Evolutionary conservation across 495 filamentous ascomycete species (phyloP), one percentile per base, ranked within the genome.

Genomic region (Bacidia rubella): DNA sequence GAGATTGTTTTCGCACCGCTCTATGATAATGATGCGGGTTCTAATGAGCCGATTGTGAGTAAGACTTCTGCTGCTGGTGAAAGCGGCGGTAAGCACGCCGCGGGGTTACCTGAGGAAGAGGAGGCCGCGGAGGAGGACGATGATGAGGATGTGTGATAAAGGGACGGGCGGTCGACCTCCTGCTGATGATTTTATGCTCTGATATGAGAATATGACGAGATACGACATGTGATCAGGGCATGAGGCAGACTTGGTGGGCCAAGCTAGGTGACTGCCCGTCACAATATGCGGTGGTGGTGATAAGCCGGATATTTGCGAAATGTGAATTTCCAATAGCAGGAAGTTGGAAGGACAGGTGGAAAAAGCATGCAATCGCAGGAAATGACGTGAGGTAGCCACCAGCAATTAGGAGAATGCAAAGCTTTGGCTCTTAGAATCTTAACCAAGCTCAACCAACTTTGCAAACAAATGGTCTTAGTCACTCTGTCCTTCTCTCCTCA

Each of bases 1-100:
- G 76, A 90, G 82, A 69, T 73, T 72, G 76, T 70, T 71, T 60
- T 79, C 60, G 61, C 69, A 60, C 60, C 60, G 54, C 68, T 57
- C 68, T 65, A 71, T 66, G 67, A 60, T 54, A 66, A 69, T 58
- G 70, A 70, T 56, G 67, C 63, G 59, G 54, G 68, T 62, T 63
- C 58, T 57, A 55, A 67, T 58, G 54, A 58, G 68, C 42, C 60
- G 22, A 24, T 46, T 2, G 12, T 50, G 29, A 42, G 49, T 29
- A 66, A 60, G 65, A 29, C 43, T 55, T 63, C 66, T 52, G 67
- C 70, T 59, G 66, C 71, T 66, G 68, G 63, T 60, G 71, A 68
- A 64, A 60, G 62, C 60, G 69, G 65, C 45, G 64, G 56, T 43
- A 66, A 68, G 62, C 68, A 58, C 54, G 48, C 57, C 51, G 54